A percentile compares a stretch with the other conserved stretches of the same genome.
These are phyloP conservation scores for Viridothelium virens DNA, from an alignment of 495 filamentous ascomycete genomes.

Conservation along the genomic window DNA sequence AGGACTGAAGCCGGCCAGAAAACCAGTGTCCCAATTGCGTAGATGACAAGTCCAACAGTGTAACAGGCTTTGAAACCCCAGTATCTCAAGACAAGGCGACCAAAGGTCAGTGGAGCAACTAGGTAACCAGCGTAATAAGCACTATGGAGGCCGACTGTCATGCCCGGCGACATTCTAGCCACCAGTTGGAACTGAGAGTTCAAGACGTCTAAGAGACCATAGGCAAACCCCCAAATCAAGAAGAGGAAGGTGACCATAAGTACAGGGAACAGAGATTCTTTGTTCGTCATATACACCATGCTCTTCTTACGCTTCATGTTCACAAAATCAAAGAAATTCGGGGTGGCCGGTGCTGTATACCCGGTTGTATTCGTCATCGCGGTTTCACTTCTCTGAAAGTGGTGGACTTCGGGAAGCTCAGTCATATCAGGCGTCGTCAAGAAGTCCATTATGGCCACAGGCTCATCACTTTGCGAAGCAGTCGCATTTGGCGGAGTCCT, in stretches of 20 bases:
- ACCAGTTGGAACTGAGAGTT: slow-evolving; percentile 36
- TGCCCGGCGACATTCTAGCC: slow-evolving; percentile 30
- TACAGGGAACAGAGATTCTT: slow-evolving; percentile 36
- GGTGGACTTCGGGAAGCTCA: slow-evolving; percentile 18
- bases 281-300: slow-evolving; percentile 45
- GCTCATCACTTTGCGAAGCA: slow-evolving; percentile 25
- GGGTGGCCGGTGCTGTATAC: slow-evolving; percentile 28
- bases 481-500: slow-evolving; percentile 10
- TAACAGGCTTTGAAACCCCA: slow-evolving; percentile 64
- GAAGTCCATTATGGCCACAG: slow-evolving; percentile 52
- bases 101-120: slow-evolving; percentile 51
- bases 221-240: slow-evolving; percentile 42
- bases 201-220: slow-evolving; percentile 37
- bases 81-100: slow-evolving; percentile 48
- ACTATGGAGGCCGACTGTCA: slow-evolving; percentile 52
- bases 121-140: slow-evolving; percentile 60
- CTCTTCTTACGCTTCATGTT: slow-evolving; percentile 70
- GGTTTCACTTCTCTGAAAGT: slow-evolving; percentile 26
- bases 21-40: slow-evolving; percentile 56
- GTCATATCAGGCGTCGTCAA: slow-evolving; percentile 48
- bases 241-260: slow-evolving; percentile 38
- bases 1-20: slow-evolving; percentile 69
- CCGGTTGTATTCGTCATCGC: slow-evolving; percentile 27
- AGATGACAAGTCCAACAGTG: slow-evolving; percentile 55
- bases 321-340: slow-evolving; percentile 70